Conservation (phyloP, 768 basidiomycete genomes). For the Calocera cornea region DNA sequence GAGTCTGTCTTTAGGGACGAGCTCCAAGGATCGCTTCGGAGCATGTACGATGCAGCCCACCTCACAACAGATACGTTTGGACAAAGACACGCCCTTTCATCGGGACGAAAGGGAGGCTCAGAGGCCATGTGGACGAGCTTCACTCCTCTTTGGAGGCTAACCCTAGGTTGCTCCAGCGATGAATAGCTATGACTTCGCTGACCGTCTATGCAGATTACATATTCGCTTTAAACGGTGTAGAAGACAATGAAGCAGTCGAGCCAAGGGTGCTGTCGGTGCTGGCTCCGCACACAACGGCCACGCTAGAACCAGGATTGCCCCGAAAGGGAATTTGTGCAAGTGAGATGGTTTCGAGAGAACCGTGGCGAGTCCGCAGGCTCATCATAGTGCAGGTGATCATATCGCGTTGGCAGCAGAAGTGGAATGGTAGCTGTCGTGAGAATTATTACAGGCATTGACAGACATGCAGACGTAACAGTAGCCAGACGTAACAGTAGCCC, state of each 20-base stretch:
- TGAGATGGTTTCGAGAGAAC: neutral
- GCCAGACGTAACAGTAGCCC: neutral
- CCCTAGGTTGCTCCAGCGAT: slow-evolving; percentile 41
- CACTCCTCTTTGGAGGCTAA: slow-evolving; percentile 74
- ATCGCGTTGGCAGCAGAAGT: slow-evolving; percentile 63
- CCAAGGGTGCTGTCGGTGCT: slow-evolving; percentile 42
- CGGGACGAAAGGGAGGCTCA: slow-evolving; percentile 37
- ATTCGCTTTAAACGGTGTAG: slow-evolving; percentile 47
- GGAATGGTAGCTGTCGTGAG: slow-evolving; percentile 3
- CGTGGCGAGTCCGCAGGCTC: neutral
- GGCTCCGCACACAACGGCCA: slow-evolving; percentile 41
- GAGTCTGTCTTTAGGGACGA: slow-evolving; percentile 20
- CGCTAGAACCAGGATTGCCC: slow-evolving; percentile 66
- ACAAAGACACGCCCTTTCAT: slow-evolving; percentile 30
- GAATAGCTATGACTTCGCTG: neutral
- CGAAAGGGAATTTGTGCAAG: slow-evolving; percentile 63
- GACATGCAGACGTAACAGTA: neutral
- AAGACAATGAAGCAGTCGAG: slow-evolving; percentile 17
- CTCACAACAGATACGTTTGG: slow-evolving; percentile 36
- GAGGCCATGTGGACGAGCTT: slow-evolving; percentile 85
- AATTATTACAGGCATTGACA: neutral
- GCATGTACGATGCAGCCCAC: slow-evolving; percentile 54
- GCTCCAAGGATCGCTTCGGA: slow-evolving; percentile 23
- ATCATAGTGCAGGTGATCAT: slow-evolving; percentile 41
- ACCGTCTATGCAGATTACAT: slow-evolving; percentile 59